A percentile compares a stretch with the other conserved stretches of the same genome.
phyloP scores from a whole-genome alignment of 139 green algal genomes.

The Asterochloris erici region DNA sequence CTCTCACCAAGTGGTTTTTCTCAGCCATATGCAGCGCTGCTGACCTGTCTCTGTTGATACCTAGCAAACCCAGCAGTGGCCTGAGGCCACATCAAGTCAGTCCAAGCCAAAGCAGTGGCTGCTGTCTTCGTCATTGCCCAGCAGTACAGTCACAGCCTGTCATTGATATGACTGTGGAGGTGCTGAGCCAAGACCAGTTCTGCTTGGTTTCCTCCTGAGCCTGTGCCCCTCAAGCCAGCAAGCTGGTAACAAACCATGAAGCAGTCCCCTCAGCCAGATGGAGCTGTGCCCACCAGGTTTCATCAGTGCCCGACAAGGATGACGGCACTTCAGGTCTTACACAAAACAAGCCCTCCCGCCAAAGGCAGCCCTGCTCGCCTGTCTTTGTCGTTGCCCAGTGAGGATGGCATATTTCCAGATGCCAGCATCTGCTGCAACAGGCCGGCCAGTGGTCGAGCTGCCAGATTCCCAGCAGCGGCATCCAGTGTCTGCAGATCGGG shows the following conservation, averaged over 20 bases:
- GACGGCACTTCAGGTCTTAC: neutral
- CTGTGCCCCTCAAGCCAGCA: neutral
- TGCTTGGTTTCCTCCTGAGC: neutral
- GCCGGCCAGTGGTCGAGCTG: conserved; percentile 1
- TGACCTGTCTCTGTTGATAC: no score
- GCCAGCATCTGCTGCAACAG: conserved; percentile 21
- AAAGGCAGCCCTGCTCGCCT: neutral
- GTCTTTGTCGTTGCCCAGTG: conserved; percentile 25
- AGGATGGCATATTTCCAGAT: conserved; percentile 37
- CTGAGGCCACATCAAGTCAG: no score
- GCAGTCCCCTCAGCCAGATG: neutral
- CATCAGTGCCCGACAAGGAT: no score
- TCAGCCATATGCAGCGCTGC: no score
- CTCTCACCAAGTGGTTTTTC: no score
- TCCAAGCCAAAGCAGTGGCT: no score
- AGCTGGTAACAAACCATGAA: neutral
- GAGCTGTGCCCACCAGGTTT: no score
- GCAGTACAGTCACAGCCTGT: no score
- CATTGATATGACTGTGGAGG: no score
- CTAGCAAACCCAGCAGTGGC: no score
- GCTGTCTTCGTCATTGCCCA: no score
- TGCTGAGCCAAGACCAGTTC: no score
- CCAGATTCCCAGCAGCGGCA: neutral
- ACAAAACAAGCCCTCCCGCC: neutral
- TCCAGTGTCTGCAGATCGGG: conserved; percentile 7